Conservation (phyloP, 768 basidiomycete genomes). For the Boletus insuetus region DNA sequence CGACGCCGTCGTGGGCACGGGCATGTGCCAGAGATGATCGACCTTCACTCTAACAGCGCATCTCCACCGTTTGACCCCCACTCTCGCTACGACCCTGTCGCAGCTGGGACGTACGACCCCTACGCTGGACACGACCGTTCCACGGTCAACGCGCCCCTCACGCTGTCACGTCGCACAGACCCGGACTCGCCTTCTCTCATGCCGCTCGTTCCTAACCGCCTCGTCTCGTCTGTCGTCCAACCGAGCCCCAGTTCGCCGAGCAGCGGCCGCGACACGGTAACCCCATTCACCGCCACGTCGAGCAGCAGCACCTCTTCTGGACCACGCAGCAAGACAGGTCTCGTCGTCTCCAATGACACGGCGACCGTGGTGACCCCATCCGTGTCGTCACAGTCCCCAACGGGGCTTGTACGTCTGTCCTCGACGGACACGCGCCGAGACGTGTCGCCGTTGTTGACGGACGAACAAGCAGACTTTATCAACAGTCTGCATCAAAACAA, state of each 20-base stretch:
- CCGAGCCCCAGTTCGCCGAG: not conserved
- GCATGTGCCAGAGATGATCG: conserved; percentile 2
- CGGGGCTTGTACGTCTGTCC: not conserved
- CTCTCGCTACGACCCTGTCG: not conserved
- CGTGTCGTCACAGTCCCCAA: not conserved
- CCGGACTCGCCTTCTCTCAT: not conserved
- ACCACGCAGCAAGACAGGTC: not conserved
- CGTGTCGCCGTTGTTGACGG: conserved; percentile 15
- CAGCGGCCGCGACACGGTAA: not conserved
- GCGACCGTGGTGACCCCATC: not conserved
- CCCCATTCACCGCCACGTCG: conserved; percentile 8
- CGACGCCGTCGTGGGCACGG: conserved; percentile 6
- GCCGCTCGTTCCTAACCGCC: conserved; percentile 13
- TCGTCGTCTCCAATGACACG: conserved; percentile 4
- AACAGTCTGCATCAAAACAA: conserved; percentile 21
- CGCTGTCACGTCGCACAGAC: not conserved
- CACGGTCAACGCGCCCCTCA: too few species aligned
- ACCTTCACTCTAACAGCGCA: not conserved
- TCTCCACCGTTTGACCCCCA: not conserved
- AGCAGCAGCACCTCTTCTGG: not conserved
- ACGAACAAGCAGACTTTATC: conserved; percentile 27
- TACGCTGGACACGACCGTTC: not conserved
- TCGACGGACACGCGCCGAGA: not conserved
- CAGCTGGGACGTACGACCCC: not conserved
- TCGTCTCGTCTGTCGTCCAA: not conserved